A percentile compares a stretch with the other conserved stretches of the same genome.
phyloP scores from a whole-genome alignment of 2,329 filamentous ascomycete genomes.

The Penicillium aurantiogriseum region DNA sequence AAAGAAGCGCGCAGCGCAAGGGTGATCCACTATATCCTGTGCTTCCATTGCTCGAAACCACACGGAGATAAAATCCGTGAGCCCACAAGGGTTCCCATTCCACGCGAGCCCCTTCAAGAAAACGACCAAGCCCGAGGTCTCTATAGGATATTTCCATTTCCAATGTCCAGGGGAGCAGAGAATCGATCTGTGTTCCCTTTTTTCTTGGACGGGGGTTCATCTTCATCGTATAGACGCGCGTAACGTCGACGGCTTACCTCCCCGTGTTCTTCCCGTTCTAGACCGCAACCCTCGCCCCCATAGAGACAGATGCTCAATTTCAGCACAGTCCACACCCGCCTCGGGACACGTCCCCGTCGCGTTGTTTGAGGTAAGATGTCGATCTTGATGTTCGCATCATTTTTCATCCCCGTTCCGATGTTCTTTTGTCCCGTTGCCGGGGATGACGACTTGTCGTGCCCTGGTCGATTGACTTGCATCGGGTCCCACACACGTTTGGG shows the following conservation, averaged over 20 bases:
- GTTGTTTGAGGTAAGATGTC: not conserved
- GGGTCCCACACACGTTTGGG: not conserved
- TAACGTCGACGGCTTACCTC: not conserved
- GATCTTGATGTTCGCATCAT: not conserved
- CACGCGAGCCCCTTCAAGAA: conserved; percentile 2
- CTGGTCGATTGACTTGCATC: not conserved
- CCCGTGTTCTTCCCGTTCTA: not conserved
- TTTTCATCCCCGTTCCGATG: not conserved
- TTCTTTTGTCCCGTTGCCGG: not conserved
- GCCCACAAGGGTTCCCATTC: conserved; percentile 11
- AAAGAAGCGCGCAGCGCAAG: not conserved
- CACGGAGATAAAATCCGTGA: conserved; percentile 25
- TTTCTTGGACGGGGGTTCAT: not conserved
- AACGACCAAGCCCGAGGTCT: not conserved
- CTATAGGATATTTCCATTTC: not conserved
- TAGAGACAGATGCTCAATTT: not conserved
- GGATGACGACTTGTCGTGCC: not conserved
- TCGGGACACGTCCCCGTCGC: not conserved
- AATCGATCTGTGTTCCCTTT: not conserved
- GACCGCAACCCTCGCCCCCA: not conserved
- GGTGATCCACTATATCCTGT: conserved; percentile 10
- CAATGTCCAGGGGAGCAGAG: not conserved
- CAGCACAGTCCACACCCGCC: not conserved
- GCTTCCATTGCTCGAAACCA: conserved; percentile 11
- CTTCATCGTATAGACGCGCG: not conserved